Evolutionary conservation across 148 eudicot species (phyloP).

Genomic region (Simmondsia chinensis): DNA sequence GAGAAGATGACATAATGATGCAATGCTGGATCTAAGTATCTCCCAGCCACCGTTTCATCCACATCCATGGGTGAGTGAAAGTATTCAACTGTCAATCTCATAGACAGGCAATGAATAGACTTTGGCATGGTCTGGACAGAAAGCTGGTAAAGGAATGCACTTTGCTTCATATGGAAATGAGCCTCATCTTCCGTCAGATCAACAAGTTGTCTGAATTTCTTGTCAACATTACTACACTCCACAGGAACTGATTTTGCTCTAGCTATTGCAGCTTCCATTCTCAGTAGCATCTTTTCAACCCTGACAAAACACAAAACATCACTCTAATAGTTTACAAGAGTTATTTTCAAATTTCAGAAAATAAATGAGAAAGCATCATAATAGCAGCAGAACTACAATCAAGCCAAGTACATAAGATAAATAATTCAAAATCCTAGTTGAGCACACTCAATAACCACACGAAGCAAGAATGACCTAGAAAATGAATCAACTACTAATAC

Average conservation of each 20-base stretch:
- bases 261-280: conserved; percentile 68
- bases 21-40: conserved; percentile 44
- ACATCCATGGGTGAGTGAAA: conserved; percentile 49
- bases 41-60: conserved; percentile 35
- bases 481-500: no score
- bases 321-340: neutral
- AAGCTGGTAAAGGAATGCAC: conserved; percentile 92
- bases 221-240: conserved; percentile 87
- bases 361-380: no score
- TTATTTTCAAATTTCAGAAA: no score
- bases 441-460: no score
- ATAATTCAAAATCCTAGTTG: no score
- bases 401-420: no score
- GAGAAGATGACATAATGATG: conserved; percentile 84
- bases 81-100: conserved; percentile 87
- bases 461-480: no score
- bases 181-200: conserved; percentile 96
- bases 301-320: conserved; percentile 25
- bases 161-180: conserved; percentile 88
- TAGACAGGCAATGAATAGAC: conserved; percentile 82
- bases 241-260: conserved; percentile 55
- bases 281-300: conserved; percentile 48
- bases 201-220: conserved; percentile 92
- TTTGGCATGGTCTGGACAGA: conserved; percentile 94
- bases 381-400: no score